Percentiles rank a stretch among this genome's conserved stretches.
These are phyloP conservation scores for Rutstroemia sp. DNA, from an alignment of 2,329 filamentous ascomycete genomes.

Conservation along the genomic window DNA sequence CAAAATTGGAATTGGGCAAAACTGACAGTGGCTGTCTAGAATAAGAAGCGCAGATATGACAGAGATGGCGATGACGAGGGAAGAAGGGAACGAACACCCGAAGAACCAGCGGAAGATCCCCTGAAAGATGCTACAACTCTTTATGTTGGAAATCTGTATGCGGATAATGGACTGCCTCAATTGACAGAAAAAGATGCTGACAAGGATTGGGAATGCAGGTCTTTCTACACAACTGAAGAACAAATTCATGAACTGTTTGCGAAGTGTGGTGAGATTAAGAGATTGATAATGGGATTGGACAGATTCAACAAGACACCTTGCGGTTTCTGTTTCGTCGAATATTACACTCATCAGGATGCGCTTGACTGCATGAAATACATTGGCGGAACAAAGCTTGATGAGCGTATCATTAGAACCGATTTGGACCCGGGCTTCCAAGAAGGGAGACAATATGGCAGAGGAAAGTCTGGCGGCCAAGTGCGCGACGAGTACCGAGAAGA, in stretches of 20 bases:
- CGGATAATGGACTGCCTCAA: conserved; percentile 12
- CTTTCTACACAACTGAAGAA: conserved; percentile 98
- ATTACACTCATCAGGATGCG: conserved; percentile 95
- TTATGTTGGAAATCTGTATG: conserved; percentile 92
- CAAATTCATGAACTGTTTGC: conserved; percentile 96
- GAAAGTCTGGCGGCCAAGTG: conserved; percentile 94
- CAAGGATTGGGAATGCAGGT: conserved; percentile 40
- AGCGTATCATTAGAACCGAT: conserved; percentile 92
- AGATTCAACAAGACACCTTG: conserved; percentile 96
- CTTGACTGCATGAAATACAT: conserved; percentile 98
- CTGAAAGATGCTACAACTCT: conserved; percentile 85
- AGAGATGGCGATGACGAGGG: conserved; percentile 53
- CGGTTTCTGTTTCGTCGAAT: conserved; percentile 99
- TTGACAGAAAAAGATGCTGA: neutral
- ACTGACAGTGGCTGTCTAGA: conserved; percentile 35
- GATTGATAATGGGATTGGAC: conserved; percentile 94
- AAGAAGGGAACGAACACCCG: conserved; percentile 36
- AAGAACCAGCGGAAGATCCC: conserved; percentile 63
- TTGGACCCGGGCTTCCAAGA: conserved; percentile 93
- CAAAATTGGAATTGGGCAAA: conserved; percentile 11
- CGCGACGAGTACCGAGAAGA: conserved; percentile 97
- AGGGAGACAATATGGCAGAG: conserved; percentile 89
- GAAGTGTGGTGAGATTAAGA: conserved; percentile 97
- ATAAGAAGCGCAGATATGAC: conserved; percentile 44
- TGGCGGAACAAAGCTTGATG: conserved; percentile 94